Base-by-base conservation (phyloP, 768 basidiomycete genomes). In the Fomitopsis serialis region DNA sequence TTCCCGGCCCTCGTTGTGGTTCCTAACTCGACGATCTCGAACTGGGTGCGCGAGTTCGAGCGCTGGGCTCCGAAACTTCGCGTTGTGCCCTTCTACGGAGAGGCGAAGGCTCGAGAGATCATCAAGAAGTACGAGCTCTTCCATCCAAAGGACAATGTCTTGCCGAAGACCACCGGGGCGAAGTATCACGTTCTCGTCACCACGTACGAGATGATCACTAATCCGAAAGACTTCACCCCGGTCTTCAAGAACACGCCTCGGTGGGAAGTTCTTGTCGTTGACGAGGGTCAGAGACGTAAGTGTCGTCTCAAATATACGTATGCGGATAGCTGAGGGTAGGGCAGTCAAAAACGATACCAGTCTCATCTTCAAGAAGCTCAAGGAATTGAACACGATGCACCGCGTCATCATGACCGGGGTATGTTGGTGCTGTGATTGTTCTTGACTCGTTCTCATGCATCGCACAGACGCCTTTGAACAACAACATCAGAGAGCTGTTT, bases 401-500 rank as follows among this genome's bases (percentile, higher is more conserved):
- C 82, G 92, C 34, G 76, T 97, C 15, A 85, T 96, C 48, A 87
- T 95, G 83, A 95, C 95, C 43, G 92, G 93, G 46, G 86, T 87
- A 66, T 64, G 79, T 56, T 6, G 8, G 23, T 37, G 50, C 57
- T 45, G 24, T 52, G 9, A 36, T 12, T 46, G 19, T 10, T 17
- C 8, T 34, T 44, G 13, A 12, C 24, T 13, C 17, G 46, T 40
- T 2, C 50, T 61, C 22, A 61, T 50, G 21, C 32, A 36, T 40
- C 15, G 23, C 35, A 19, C 54, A 92, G 79, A 98, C 97, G 0
- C 96, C 96, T 0, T 69, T 98, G 54, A 98, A 98, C 69, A 98
- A 98, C 74, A 98, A 98, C 64, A 87, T 99, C 22, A 80, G 92
- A 45, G 97, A 99, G 70, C 70, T 99, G 23, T 96, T 98, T 76